phyloP scores from a whole-genome alignment of 2,329 filamentous ascomycete species.

The Monosporascus sp. region DNA sequence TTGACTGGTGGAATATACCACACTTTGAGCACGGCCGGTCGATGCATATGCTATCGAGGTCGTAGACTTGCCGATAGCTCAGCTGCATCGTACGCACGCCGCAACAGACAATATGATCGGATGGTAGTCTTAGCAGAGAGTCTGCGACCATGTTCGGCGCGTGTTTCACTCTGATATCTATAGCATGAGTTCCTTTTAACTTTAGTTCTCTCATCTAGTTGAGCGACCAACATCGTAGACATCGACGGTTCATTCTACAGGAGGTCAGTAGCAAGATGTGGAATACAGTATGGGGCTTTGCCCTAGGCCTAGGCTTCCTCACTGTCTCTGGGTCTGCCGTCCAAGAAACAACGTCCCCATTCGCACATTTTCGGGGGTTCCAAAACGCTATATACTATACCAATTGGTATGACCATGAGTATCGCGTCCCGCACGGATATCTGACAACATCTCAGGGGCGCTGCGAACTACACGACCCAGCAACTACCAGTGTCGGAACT shows the following conservation, averaged over 20 bases:
- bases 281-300: background rate
- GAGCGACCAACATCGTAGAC: too few species aligned
- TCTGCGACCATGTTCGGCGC: too few species aligned
- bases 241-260: background rate
- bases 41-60: too few species aligned
- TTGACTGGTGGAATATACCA: too few species aligned
- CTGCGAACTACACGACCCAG: slow-evolving; percentile 56
- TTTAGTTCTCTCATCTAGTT: too few species aligned
- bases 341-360: background rate
- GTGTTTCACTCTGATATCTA: too few species aligned
- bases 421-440: background rate
- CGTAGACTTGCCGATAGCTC: too few species aligned
- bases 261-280: background rate
- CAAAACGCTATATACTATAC: slow-evolving; percentile 48
- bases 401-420: slow-evolving; percentile 39
- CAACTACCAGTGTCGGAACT: slow-evolving; percentile 62
- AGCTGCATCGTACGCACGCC: too few species aligned
- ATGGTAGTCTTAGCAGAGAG: too few species aligned
- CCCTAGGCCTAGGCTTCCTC: background rate
- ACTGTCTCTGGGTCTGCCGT: background rate
- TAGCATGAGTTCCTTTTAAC: too few species aligned
- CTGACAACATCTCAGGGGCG: slow-evolving; percentile 27
- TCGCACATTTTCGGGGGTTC: slow-evolving; percentile 11
- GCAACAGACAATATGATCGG: too few species aligned
- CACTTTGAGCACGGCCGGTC: too few species aligned